Evolutionary conservation across 75 land plant genomes (phyloP).

Genomic region (Isoetes taiwanensis): DNA sequence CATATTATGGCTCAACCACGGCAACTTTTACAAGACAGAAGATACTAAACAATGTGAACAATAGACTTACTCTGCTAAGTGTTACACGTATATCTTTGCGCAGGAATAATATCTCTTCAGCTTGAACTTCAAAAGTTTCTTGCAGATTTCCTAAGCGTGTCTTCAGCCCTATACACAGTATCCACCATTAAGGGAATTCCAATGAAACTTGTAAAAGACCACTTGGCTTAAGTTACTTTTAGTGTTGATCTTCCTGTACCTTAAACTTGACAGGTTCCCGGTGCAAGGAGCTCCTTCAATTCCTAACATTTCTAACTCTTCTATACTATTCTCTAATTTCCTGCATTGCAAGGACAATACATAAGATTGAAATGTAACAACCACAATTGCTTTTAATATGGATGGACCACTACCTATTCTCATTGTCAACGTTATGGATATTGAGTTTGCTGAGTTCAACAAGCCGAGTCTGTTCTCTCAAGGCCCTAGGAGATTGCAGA

Average conservation of each 20-base stretch:
- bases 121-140: neutral
- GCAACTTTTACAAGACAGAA: too few relatives aligned
- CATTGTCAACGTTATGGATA: neutral
- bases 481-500: neutral
- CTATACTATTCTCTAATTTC: conserved; percentile 1
- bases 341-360: too few relatives aligned
- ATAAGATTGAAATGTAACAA: neutral
- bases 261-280: neutral
- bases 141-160: neutral
- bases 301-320: conserved; percentile 1
- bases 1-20: neutral
- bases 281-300: conserved; percentile 2
- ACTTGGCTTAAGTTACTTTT: neutral
- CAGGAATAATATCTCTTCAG: neutral
- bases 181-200: neutral
- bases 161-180: conserved; percentile 1
- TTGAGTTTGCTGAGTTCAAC: neutral
- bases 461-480: neutral
- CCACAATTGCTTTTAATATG: too few relatives aligned
- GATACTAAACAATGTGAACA: neutral
- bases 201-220: neutral
- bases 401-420: neutral
- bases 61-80: neutral
- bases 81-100: conserved; percentile 6
- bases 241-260: too few relatives aligned